phyloP scores from a whole-genome alignment of 2,329 filamentous ascomycete genomes.

The Microsporum audouinii region DNA sequence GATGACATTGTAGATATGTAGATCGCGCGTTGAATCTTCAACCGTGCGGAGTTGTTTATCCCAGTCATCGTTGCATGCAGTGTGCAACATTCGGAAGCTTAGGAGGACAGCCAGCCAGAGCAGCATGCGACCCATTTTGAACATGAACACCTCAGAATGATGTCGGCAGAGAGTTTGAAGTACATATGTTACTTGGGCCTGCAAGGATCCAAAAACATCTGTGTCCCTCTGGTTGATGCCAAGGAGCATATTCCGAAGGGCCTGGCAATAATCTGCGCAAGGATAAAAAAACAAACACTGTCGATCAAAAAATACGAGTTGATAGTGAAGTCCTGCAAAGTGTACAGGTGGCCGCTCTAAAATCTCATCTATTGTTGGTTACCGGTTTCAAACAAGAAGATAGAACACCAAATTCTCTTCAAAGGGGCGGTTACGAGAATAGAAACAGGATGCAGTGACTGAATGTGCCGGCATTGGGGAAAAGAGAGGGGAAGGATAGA shows the following conservation, averaged over 20 bases:
- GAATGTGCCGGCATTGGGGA: not conserved
- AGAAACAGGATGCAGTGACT: not conserved
- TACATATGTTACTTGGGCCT: not conserved
- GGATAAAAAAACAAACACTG: not conserved
- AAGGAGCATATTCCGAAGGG: not conserved
- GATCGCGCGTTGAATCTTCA: not conserved
- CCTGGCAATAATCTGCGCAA: conserved; percentile 3
- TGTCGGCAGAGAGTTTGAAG: conserved; percentile 1
- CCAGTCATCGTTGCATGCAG: not conserved
- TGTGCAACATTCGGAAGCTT: conserved; percentile 3
- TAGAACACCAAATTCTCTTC: not conserved
- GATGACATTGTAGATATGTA: not conserved
- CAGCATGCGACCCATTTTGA: not conserved
- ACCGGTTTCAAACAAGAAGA: not conserved
- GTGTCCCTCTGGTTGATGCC: not conserved
- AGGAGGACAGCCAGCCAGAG: not conserved
- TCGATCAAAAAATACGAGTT: not conserved
- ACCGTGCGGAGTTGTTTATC: not conserved
- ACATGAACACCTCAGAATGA: not conserved
- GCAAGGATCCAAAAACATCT: not conserved
- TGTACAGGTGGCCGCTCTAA: not conserved
- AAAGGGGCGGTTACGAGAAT: not conserved
- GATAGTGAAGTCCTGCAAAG: not conserved
- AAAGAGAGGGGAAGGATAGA: not conserved
- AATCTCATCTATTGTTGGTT: not conserved